Base-by-base conservation (phyloP, 1,139 yeast genomes). In the Meyerozyma sp. region DNA sequence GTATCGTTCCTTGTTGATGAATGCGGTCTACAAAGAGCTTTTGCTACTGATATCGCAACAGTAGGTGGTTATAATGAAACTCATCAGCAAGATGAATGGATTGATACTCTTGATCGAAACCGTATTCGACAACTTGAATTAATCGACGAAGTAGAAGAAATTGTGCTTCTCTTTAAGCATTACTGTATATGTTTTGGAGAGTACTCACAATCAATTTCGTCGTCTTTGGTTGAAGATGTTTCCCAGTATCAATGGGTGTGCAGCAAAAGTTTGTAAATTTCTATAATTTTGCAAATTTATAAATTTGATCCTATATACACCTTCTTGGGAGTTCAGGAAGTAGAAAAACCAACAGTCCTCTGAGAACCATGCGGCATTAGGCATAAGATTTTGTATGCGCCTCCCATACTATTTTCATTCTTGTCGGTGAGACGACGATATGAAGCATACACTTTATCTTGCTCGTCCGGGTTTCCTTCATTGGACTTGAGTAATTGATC, bases 71-170 rank as follows among this genome's bases (percentile, higher is more conserved):
- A 73, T 41, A 42, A 42, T 5, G 27, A 36, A 5, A 16, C 40
- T 5, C 16, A 30, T 13, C 26, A 18, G n/a, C 30, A 40, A 1
- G 44, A 49, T 8, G 44, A 56, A 1, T 82, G 91, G 84, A 62
- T 84, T 0, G 50, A 62, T 4, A 49, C 45, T 0, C 58, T 56
- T 0, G 95, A 86, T 40, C 60, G 68, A 40, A 54, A 54, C 14
- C 63, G 95, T 30, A 72, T 90, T 1, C 74, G 79, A 44, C 59
- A 66, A 27, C 68, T 91, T 41, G 98, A 93, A 58, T 70, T 90
- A 52, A 68, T 93, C 34, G 98, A 93, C 63, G 98, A 93, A 60
- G 66, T 89, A 11, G 98, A 93, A 63, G 98, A 93, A 58, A 72
- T 93, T 55, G 69, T 72, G 50, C 66, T 93, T 36, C 70, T 93